Percentiles rank a stretch among this genome's conserved stretches.
These are phyloP conservation scores for Saccharomycopsis oosterbeekiorum DNA, from an alignment of 805 yeast genomes.

Conservation along the genomic window DNA sequence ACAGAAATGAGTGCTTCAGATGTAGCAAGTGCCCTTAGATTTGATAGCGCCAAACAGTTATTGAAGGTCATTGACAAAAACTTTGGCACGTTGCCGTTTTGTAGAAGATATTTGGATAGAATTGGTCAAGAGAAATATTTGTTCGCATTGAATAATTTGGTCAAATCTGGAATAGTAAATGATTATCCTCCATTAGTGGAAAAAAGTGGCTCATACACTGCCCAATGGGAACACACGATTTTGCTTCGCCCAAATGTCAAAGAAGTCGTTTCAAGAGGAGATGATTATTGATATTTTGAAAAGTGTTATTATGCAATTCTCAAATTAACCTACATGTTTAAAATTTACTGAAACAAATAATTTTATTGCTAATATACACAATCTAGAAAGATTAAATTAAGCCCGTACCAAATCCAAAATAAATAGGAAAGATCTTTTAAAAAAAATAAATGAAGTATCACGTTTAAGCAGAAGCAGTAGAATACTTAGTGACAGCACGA, in stretches of 20 bases:
- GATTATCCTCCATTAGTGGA: conserved; percentile 94
- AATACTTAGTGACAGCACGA: conserved; percentile 45
- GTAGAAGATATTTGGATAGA: conserved; percentile 89
- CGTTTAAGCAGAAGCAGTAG: conserved; percentile 15
- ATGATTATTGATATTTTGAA: conserved; percentile 50
- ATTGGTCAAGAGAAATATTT: conserved; percentile 87
- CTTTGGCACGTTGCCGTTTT: conserved; percentile 94
- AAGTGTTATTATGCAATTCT: not conserved
- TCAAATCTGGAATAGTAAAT: conserved; percentile 76
- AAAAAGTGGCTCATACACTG: conserved; percentile 77
- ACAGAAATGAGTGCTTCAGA: conserved; percentile 35
- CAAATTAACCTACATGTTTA: too few species aligned
- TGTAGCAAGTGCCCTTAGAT: conserved; percentile 36
- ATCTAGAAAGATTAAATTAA: conserved; percentile 8
- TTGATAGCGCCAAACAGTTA: conserved; percentile 61
- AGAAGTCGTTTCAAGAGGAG: conserved; percentile 93
- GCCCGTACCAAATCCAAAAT: conserved; percentile 7
- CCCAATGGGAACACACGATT: conserved; percentile 93
- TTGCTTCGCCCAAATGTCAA: conserved; percentile 82
- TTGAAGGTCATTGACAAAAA: conserved; percentile 61
- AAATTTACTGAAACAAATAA: not conserved
- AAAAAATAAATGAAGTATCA: not conserved
- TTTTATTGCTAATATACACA: conserved; percentile 13
- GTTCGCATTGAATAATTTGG: conserved; percentile 76
- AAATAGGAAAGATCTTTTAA: not conserved